Conservation (phyloP, 2,329 filamentous ascomycete genomes). For the Phialophora expanda region DNA sequence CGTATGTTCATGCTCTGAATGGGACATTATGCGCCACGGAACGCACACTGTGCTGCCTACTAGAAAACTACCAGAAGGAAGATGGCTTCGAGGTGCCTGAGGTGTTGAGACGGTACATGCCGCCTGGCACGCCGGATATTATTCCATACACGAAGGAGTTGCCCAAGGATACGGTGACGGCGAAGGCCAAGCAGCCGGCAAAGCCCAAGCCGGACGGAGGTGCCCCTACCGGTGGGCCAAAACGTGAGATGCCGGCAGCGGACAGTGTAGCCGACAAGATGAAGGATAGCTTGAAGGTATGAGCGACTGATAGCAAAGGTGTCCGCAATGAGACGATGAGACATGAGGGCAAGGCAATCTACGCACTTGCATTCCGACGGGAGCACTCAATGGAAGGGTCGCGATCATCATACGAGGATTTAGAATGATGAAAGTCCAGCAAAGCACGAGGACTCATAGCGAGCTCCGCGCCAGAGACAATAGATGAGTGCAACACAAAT, state of each 20-base stretch:
- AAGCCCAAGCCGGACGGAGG: slow-evolving; percentile 43
- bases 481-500: background rate
- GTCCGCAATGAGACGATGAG: background rate
- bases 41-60: slow-evolving; percentile 86
- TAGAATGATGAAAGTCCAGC: background rate
- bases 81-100: slow-evolving; percentile 82
- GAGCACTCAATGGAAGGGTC: background rate
- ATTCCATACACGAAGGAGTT: slow-evolving; percentile 86
- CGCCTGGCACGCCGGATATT: slow-evolving; percentile 83
- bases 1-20: slow-evolving; percentile 93
- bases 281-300: slow-evolving; percentile 47
- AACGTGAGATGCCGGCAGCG: slow-evolving; percentile 37
- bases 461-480: background rate
- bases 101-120: slow-evolving; percentile 82
- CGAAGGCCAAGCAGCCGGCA: slow-evolving; percentile 55
- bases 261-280: slow-evolving; percentile 49
- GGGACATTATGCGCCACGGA: slow-evolving; percentile 89
- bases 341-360: background rate
- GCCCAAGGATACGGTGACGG: slow-evolving; percentile 72
- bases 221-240: slow-evolving; percentile 37
- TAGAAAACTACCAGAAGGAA: slow-evolving; percentile 96
- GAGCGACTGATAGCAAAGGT: slow-evolving; percentile 30
- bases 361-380: background rate
- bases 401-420: background rate
- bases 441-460: background rate